phyloP scores from a whole-genome alignment of 2,329 filamentous ascomycete genomes.

The Stachybotrys elegans region DNA sequence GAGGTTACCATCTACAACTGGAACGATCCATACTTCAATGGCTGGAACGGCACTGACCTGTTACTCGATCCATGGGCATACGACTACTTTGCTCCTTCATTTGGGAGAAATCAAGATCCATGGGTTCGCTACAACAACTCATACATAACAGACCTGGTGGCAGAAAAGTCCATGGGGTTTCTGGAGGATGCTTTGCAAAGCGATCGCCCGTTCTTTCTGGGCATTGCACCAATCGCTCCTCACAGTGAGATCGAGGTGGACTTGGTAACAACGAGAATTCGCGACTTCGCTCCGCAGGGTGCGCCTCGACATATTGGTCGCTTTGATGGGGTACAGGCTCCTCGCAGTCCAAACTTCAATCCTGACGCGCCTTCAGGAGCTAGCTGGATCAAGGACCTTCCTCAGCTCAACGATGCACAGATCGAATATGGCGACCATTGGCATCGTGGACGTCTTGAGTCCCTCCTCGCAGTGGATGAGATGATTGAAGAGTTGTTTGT shows the following conservation, averaged over 20 bases:
- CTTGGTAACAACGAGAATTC: neutral
- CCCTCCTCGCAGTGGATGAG: conserved; percentile 39
- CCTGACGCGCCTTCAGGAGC: conserved; percentile 37
- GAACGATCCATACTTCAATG: neutral
- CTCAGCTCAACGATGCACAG: conserved; percentile 20
- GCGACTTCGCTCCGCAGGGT: no score
- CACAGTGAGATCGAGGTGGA: conserved; percentile 8
- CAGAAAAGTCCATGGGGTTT: conserved; percentile 44
- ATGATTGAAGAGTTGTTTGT: conserved; percentile 32
- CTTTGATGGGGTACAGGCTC: conserved; percentile 53
- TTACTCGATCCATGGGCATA: neutral
- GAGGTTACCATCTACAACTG: neutral
- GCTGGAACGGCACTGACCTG: neutral
- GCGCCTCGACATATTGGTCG: conserved; percentile 55
- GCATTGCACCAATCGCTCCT: conserved; percentile 39
- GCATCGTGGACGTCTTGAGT: conserved; percentile 32
- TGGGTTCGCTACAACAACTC: conserved; percentile 24
- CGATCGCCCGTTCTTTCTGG: conserved; percentile 48
- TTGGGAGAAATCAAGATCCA: neutral
- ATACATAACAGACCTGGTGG: conserved; percentile 48
- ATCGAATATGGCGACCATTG: conserved; percentile 30
- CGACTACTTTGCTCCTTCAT: neutral
- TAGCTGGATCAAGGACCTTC: conserved; percentile 36
- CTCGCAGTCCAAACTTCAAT: conserved; percentile 60
- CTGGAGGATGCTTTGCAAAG: conserved; percentile 43